These are phyloP conservation scores for Rosa multiflora DNA, from an alignment of 306 rosid genomes.

Conservation along the genomic window DNA sequence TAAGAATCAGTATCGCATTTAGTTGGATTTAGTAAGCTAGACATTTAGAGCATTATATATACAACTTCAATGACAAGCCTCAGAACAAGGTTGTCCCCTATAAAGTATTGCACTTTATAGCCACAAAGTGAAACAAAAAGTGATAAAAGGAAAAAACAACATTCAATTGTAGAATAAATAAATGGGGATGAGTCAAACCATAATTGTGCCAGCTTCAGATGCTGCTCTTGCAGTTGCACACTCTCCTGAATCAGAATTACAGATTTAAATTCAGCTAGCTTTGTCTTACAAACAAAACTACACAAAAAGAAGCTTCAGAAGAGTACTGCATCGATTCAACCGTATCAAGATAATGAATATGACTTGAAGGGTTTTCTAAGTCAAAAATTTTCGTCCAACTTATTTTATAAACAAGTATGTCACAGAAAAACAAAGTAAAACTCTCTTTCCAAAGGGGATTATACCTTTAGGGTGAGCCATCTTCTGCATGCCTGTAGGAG, in stretches of 20 bases:
- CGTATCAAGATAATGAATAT: not conserved
- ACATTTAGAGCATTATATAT: not conserved
- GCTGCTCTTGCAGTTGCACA: slow-evolving; percentile 88
- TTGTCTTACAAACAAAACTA: not conserved
- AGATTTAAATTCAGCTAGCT: not conserved
- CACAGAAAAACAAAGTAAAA: not conserved
- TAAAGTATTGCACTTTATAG: not conserved
- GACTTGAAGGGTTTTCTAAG: not conserved
- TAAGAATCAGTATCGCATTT: not conserved
- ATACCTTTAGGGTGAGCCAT: slow-evolving; percentile 93
- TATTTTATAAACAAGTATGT: not conserved
- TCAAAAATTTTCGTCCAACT: not conserved
- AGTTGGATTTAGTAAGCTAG: not conserved
- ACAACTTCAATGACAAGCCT: not conserved
- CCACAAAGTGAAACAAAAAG: not conserved
- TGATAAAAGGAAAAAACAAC: not conserved
- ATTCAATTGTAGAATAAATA: not conserved
- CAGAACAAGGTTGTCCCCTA: not conserved
- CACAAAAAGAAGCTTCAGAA: no score
- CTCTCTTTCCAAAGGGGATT: not conserved
- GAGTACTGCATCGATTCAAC: not conserved
- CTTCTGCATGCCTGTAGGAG: slow-evolving; percentile 95
- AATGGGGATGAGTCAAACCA: slow-evolving; percentile 48
- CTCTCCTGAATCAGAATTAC: slow-evolving; percentile 61
- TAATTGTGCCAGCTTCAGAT: slow-evolving; percentile 80